These are phyloP conservation scores for Amaranthus hypochondriacus DNA, from an alignment of 148 eudicot species.

Conservation along the genomic window DNA sequence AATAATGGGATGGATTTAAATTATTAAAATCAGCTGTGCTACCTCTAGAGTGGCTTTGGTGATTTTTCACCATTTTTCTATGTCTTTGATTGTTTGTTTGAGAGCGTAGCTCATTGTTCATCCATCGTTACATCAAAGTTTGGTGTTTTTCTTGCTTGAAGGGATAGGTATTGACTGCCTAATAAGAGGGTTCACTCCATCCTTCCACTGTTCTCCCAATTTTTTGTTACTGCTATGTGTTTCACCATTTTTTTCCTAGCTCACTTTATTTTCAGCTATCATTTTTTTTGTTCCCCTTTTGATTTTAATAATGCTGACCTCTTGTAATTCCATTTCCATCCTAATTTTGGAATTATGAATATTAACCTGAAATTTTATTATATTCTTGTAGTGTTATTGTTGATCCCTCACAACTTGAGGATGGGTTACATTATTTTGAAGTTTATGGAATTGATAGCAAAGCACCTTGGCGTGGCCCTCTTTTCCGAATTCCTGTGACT, in stretches of 20 bases:
- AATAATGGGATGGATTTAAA: not conserved
- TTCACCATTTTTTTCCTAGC: not conserved
- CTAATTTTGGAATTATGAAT: constrained; percentile 1
- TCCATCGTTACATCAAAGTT: not conserved
- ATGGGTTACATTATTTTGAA: constrained; percentile 83
- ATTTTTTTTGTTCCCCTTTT: not conserved
- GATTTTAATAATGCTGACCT: not conserved
- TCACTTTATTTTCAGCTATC: not conserved
- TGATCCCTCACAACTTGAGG: constrained; percentile 73
- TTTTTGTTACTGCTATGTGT: not conserved
- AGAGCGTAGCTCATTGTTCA: not conserved
- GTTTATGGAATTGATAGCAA: constrained; percentile 75
- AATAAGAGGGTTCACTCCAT: not conserved
- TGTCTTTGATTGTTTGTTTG: not conserved
- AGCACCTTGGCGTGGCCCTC: constrained; percentile 96
- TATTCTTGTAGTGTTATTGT: constrained; percentile 61
- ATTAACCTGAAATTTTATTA: not conserved
- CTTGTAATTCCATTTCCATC: not conserved
- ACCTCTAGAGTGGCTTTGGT: not conserved
- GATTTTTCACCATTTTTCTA: not conserved
- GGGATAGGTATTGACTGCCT: not conserved
- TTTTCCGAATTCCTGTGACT: constrained; percentile 86
- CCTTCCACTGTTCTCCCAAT: not conserved
- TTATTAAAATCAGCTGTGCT: not conserved
- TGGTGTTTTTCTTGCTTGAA: not conserved